Evolutionary conservation across 257 asterid species (phyloP).

Genomic region (Verbascum thapsus): DNA sequence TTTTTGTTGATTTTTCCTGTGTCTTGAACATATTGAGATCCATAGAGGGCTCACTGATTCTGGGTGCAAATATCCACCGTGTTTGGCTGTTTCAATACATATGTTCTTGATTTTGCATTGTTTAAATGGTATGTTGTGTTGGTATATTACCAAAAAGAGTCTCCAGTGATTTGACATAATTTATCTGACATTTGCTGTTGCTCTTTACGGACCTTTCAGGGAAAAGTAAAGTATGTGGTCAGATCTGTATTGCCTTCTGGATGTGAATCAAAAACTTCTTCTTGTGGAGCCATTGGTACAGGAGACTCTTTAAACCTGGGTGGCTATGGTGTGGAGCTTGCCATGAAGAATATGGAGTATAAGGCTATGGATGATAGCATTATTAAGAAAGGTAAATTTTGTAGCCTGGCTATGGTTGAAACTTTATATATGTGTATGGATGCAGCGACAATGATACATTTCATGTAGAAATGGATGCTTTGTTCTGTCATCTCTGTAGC

Average conservation of each 20-base stretch:
- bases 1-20: slow-evolving; percentile 18
- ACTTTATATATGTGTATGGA: slow-evolving; percentile 18
- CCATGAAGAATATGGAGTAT: slow-evolving; percentile 98
- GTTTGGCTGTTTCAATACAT: no score
- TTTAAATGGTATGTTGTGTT: slow-evolving; percentile 8
- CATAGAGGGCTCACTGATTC: neutral
- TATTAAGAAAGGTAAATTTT: slow-evolving; percentile 65
- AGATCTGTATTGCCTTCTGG: slow-evolving; percentile 91
- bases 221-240: slow-evolving; percentile 73
- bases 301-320: slow-evolving; percentile 80
- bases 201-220: slow-evolving; percentile 45
- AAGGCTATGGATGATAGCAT: slow-evolving; percentile 98
- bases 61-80: slow-evolving; percentile 18
- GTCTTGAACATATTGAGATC: slow-evolving; percentile 24
- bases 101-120: slow-evolving; percentile 1
- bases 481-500: slow-evolving; percentile 13
- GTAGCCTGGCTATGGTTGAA: slow-evolving; percentile 21
- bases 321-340: slow-evolving; percentile 99
- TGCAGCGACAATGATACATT: slow-evolving; percentile 15
- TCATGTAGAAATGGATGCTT: slow-evolving; percentile 13
- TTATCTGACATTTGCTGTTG: slow-evolving; percentile 14
- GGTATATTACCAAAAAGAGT: slow-evolving; percentile 17
- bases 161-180: slow-evolving; percentile 14
- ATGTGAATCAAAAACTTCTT: slow-evolving; percentile 70
- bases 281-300: slow-evolving; percentile 88